Conservation (phyloP, 2,329 filamentous ascomycete genomes). For the Fusarium sp. region DNA sequence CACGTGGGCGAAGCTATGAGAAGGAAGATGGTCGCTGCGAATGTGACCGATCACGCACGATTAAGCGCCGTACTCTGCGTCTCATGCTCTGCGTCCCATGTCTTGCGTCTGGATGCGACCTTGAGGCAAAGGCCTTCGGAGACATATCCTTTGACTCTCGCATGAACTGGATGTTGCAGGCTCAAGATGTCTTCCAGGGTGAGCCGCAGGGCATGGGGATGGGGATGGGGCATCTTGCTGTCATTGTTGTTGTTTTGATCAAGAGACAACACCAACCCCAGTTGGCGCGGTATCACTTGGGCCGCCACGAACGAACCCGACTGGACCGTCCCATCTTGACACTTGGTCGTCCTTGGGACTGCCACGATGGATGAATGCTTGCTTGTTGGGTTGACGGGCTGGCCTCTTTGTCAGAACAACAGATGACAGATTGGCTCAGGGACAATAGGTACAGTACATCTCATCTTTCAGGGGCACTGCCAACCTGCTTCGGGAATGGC, state of each 20-base stretch:
- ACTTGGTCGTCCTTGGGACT: neutral
- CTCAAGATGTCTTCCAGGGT: neutral
- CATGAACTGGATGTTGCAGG: constrained; percentile 1
- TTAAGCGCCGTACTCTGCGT: constrained; percentile 8
- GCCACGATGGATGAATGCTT: neutral
- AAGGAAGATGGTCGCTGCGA: neutral
- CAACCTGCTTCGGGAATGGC: constrained; percentile 6
- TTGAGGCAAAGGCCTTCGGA: neutral
- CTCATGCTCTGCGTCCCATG: neutral
- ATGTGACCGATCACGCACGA: constrained; percentile 4
- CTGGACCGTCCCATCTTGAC: neutral
- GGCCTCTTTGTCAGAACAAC: neutral
- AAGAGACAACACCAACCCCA: neutral
- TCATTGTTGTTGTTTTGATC: neutral
- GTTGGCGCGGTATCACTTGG: neutral
- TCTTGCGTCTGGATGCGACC: constrained; percentile 1
- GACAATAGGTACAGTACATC: neutral
- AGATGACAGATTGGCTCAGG: neutral
- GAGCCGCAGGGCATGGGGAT: neutral
- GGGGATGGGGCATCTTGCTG: neutral
- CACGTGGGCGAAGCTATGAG: constrained; percentile 2
- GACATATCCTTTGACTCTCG: neutral
- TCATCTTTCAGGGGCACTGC: neutral
- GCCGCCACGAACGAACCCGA: neutral
- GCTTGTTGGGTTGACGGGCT: neutral